Evolutionary conservation across 345 rosid species (phyloP), one percentile per base, ranked within the genome.

Genomic region (Excoecaria cochinchinensis): DNA sequence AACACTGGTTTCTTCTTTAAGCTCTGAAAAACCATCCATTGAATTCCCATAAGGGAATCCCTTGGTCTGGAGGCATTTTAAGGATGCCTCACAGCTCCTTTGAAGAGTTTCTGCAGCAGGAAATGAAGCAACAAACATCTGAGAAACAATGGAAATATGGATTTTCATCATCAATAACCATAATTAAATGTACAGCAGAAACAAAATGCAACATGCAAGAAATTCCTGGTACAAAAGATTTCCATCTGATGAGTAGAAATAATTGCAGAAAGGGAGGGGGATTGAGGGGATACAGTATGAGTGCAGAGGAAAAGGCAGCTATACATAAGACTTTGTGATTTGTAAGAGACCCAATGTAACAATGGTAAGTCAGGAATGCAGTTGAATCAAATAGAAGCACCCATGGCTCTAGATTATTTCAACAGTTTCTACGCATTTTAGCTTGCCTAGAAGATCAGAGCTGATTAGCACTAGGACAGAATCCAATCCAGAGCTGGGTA

Each of bases 1-100:
- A 66, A 67, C 60, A 71, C 52, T 74, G 9, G 77, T 73, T 74
- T 72, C 85, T 81, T 85, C 80, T 75, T 85, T 84, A 57, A 73
- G 81, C 73, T 81, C 82, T n/a, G 83, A 53, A 68, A 84, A 60
- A 11, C 79, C 75, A 79, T 85, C 86, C 48, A 74, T 60, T 5
- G 85, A 65, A 81, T 81, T 87, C 84, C 88, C 84, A 42, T 74
- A 81, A 71, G 85, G 83, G 80, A 82, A 80, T 75, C 80, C 90
- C 70, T 81, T 77, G 42, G 80, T 69, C 80, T 76, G 82, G 85
- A 82, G 86, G 81, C 90, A 83, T 76, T 84, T 79, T 69, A 81
- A 68, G 69, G 91, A 71, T 75, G 87, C 93, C 88, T 78, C 89
- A 11, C 87, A 79, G 76, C 81, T 84, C 82, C 67, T 82, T 46